A percentile compares a stretch with the other conserved stretches of the same genome.
phyloP scores from a whole-genome alignment of 345 rosid species.

The Bruguiera gymnorhiza region DNA sequence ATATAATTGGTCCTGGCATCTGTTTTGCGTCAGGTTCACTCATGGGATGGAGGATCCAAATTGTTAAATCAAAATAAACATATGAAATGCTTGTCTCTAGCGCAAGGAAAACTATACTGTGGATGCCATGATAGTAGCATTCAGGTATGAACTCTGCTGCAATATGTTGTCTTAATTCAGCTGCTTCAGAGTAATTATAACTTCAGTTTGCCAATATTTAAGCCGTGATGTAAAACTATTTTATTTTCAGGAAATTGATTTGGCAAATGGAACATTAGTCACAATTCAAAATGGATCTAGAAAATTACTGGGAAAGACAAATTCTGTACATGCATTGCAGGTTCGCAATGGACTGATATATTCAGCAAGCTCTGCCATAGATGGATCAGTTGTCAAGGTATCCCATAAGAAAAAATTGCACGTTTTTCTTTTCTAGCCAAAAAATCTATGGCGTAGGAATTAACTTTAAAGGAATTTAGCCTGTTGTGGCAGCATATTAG shows the following conservation, averaged over 20 bases:
- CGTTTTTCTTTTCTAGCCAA: too few species aligned
- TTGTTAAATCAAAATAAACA: conserved; percentile 41
- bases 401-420: background rate
- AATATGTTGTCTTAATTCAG: background rate
- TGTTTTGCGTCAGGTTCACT: conserved; percentile 41
- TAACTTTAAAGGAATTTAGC: too few species aligned
- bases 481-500: too few species aligned
- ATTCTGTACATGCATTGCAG: conserved; percentile 50
- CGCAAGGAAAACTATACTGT: conserved; percentile 56
- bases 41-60: conserved; percentile 62
- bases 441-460: too few species aligned
- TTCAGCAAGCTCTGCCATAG: conserved; percentile 50
- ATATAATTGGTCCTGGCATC: background rate
- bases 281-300: conserved; percentile 56
- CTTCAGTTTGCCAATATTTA: background rate
- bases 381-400: conserved; percentile 65
- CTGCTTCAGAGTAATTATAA: background rate
- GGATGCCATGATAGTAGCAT: conserved; percentile 69
- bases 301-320: conserved; percentile 54
- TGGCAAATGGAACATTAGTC: conserved; percentile 54
- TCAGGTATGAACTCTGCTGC: conserved; percentile 37
- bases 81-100: conserved; percentile 51
- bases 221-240: background rate
- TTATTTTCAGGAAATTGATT: conserved; percentile 58
- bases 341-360: conserved; percentile 48